Conservation (phyloP, 495 filamentous ascomycete genomes). For the Bathelium albidoporum region DNA sequence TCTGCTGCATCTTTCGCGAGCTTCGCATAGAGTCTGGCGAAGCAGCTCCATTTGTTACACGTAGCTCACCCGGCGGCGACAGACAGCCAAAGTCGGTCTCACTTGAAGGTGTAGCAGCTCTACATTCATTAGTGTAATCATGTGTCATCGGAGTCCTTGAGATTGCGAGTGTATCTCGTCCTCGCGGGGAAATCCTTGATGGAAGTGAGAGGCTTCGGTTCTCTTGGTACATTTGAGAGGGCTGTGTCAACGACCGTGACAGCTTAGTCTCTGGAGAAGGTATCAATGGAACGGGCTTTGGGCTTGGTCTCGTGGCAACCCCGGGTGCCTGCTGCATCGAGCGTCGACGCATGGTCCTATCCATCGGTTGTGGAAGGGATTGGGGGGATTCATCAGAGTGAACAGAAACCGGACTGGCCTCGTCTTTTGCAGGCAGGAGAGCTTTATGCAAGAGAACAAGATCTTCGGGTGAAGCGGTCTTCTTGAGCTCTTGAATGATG, state of each 20-base stretch:
- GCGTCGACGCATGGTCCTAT: not conserved
- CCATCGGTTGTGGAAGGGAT: not conserved
- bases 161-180: not conserved
- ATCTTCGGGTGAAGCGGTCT: slow-evolving; percentile 29
- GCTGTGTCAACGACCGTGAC: not conserved
- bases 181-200: not conserved
- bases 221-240: not conserved
- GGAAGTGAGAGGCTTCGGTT: not conserved
- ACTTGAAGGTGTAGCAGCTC: not conserved
- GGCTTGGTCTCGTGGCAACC: not conserved
- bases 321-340: not conserved
- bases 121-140: not conserved
- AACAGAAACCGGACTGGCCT: not conserved
- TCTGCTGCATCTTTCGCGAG: not conserved
- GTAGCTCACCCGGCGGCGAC: slow-evolving; percentile 25
- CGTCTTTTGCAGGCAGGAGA: slow-evolving; percentile 21
- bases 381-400: not conserved
- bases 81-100: not conserved
- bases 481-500: slow-evolving; percentile 29
- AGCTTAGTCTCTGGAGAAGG: not conserved
- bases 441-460: slow-evolving; percentile 27
- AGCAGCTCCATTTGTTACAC: slow-evolving; percentile 31
- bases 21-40: slow-evolving; percentile 27
- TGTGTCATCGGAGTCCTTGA: not conserved
- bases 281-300: not conserved